Percentiles rank a stretch among this genome's conserved stretches.
Evolutionary conservation across 306 rosid genomes (phyloP).

Genomic region (Gynostemma pentaphyllum): DNA sequence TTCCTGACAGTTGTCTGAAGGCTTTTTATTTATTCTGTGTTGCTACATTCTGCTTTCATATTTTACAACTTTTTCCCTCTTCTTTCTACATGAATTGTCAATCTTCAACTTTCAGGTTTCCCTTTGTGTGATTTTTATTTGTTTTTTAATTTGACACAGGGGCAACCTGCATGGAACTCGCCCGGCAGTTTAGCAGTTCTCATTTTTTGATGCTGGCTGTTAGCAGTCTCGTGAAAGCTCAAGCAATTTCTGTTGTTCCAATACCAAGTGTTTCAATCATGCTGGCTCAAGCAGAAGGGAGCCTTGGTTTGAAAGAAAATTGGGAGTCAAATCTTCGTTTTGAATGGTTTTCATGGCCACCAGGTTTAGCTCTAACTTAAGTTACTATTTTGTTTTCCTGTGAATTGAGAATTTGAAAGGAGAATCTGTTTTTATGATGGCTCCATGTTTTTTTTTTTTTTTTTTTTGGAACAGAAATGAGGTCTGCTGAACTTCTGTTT

Average conservation of each 20-base stretch:
- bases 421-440: not conserved
- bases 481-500: conserved; percentile 78
- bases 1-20: not conserved
- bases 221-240: conserved; percentile 50
- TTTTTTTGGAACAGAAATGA: conserved; percentile 56
- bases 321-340: conserved; percentile 59
- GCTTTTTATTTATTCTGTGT: not conserved
- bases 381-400: too few relatives aligned
- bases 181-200: conserved; percentile 27
- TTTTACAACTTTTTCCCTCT: not conserved
- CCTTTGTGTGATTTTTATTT: not conserved
- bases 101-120: not conserved
- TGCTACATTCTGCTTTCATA: not conserved
- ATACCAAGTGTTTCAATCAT: conserved; percentile 54
- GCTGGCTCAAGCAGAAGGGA: conserved; percentile 82
- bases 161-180: conserved; percentile 71
- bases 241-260: conserved; percentile 33
- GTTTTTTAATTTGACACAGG: conserved; percentile 33
- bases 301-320: conserved; percentile 68
- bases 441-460: not conserved
- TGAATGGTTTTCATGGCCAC: conserved; percentile 86
- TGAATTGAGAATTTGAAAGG: too few relatives aligned
- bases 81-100: not conserved
- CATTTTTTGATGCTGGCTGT: conserved; percentile 40
- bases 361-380: conserved; percentile 51